Conservation (phyloP, 2,329 filamentous ascomycete species). For the Ophiostoma angusticollis region DNA sequence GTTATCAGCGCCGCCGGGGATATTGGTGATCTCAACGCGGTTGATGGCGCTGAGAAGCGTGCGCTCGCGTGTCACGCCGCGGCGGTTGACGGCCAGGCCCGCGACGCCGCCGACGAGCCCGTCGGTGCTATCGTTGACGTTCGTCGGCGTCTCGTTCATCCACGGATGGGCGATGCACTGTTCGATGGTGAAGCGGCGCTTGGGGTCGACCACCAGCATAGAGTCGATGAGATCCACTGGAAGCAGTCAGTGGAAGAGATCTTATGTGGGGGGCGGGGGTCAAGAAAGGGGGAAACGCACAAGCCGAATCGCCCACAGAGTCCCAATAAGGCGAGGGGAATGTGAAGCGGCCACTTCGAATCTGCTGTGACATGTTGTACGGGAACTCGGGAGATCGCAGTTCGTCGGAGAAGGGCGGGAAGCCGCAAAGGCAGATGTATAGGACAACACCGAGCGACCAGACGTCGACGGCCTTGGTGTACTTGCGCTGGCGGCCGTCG, state of each 20-base stretch:
- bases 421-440: constrained; percentile 94
- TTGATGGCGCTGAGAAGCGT: constrained; percentile 77
- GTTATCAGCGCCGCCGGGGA: constrained; percentile 41
- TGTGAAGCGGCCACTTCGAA: constrained; percentile 76
- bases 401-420: constrained; percentile 94
- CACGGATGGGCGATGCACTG: constrained; percentile 86
- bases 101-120: constrained; percentile 80
- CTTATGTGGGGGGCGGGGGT: no score
- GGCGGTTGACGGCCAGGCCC: constrained; percentile 68
- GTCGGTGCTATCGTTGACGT: constrained; percentile 74
- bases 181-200: constrained; percentile 75
- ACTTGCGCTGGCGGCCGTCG: constrained; percentile 67
- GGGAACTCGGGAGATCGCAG: constrained; percentile 71
- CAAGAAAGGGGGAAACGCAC: constrained; percentile 29
- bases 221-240: constrained; percentile 78
- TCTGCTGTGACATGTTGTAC: constrained; percentile 78
- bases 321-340: constrained; percentile 98
- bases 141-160: constrained; percentile 52
- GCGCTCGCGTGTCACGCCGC: constrained; percentile 68
- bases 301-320: constrained; percentile 68
- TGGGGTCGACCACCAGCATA: constrained; percentile 83
- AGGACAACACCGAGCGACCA: constrained; percentile 97
- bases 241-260: background rate
- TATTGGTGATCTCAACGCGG: constrained; percentile 46
- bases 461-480: constrained; percentile 88